Evolutionary conservation across 208 protist species (phyloP).

Genomic region (Crithidia thermophila): DNA sequence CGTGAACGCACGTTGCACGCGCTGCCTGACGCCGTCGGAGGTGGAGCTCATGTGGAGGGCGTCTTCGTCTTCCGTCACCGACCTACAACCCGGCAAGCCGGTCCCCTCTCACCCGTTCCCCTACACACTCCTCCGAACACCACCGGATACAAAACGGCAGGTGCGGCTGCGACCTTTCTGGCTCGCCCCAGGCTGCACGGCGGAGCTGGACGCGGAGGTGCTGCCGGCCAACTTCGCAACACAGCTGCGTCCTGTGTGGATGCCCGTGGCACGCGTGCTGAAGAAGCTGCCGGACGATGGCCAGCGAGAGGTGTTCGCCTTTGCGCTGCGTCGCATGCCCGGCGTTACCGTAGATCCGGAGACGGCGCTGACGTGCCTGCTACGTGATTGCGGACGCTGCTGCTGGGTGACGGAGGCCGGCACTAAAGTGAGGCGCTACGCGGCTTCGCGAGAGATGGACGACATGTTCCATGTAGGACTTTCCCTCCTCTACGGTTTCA

Average conservation of each 20-base stretch:
- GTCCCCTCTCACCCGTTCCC: slow-evolving; percentile 16
- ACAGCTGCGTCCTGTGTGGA: slow-evolving; percentile 65
- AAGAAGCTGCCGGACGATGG: slow-evolving; percentile 19
- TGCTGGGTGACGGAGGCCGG: slow-evolving; percentile 61
- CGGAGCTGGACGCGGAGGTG: slow-evolving; percentile 29
- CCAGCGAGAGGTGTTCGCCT: slow-evolving; percentile 15
- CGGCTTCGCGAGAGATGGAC: slow-evolving; percentile 53
- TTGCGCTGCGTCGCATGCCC: slow-evolving; percentile 22
- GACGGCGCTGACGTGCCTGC: slow-evolving; percentile 24
- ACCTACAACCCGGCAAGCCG: not conserved
- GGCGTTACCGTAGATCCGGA: not conserved
- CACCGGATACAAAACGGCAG: not conserved
- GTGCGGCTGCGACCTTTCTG: slow-evolving; percentile 77
- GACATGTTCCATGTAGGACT: slow-evolving; percentile 54
- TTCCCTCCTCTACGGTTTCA: slow-evolving; percentile 35
- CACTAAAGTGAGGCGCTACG: slow-evolving; percentile 50
- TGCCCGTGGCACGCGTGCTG: slow-evolving; percentile 48
- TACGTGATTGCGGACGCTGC: slow-evolving; percentile 42
- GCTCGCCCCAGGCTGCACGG: slow-evolving; percentile 61
- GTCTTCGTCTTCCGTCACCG: not conserved
- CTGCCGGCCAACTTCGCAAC: slow-evolving; percentile 32
- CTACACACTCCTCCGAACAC: slow-evolving; percentile 22
- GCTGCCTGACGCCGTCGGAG: not conserved
- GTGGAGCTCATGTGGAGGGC: slow-evolving; percentile 12
- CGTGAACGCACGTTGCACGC: not conserved